phyloP scores from a whole-genome alignment of 108 stramenopile genomes.

The Nitzschia inconspicua region DNA sequence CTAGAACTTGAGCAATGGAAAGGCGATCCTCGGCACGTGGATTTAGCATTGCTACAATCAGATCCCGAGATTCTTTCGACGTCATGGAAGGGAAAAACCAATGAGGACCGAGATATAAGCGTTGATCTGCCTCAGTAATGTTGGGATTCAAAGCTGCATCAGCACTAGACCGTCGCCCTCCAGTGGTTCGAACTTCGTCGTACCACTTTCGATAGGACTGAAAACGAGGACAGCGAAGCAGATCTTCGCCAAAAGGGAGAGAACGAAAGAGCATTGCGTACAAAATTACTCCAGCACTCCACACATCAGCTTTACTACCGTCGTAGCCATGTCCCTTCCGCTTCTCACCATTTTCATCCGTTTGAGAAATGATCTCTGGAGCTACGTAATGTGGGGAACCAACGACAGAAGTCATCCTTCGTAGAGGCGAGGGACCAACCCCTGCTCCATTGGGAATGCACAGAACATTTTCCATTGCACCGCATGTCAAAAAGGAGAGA shows the following conservation, averaged over 20 bases:
- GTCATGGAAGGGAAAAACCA: slow-evolving; percentile 80
- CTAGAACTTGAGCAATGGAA: slow-evolving; percentile 62
- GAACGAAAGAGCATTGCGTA: slow-evolving; percentile 89
- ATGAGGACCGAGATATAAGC: slow-evolving; percentile 70
- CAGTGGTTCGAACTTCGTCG: slow-evolving; percentile 55
- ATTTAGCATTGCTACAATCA: slow-evolving; percentile 88
- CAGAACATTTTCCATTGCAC: slow-evolving; percentile 51
- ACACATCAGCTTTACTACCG: slow-evolving; percentile 89
- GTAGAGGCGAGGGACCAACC: slow-evolving; percentile 36
- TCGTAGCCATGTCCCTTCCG: slow-evolving; percentile 62
- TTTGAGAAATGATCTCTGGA: slow-evolving; percentile 87
- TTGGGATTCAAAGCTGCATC: slow-evolving; percentile 54
- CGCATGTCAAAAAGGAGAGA: slow-evolving; percentile 71
- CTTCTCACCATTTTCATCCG: slow-evolving; percentile 33
- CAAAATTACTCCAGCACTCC: slow-evolving; percentile 93
- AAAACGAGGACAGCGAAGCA: slow-evolving; percentile 81
- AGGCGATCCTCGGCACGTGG: slow-evolving; percentile 69
- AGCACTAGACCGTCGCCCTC: slow-evolving; percentile 54
- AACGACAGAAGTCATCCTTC: slow-evolving; percentile 85
- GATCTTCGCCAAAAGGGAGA: slow-evolving; percentile 87
- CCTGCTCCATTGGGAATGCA: slow-evolving; percentile 31
- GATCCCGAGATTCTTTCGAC: slow-evolving; percentile 61
- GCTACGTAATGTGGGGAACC: slow-evolving; percentile 93
- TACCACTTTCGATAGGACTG: slow-evolving; percentile 87
- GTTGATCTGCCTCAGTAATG: slow-evolving; percentile 65